Percentiles rank a stretch among this genome's conserved stretches.
These are phyloP conservation scores for Fusarium bactridioides DNA, from an alignment of 2,329 filamentous ascomycete genomes.

Conservation along the genomic window DNA sequence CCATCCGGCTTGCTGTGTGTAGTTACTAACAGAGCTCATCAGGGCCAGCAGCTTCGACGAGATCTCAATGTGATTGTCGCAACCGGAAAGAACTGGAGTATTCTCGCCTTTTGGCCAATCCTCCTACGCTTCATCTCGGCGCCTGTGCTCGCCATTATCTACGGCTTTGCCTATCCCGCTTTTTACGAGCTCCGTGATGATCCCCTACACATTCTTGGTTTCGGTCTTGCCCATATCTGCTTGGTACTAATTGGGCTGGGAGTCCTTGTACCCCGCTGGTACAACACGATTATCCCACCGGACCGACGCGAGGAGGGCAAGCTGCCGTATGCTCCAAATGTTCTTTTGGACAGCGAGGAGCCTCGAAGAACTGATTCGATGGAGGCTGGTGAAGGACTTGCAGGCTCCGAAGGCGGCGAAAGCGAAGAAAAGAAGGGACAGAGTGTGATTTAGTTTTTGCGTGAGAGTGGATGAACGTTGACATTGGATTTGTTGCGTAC, in stretches of 20 bases:
- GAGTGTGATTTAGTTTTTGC: not conserved
- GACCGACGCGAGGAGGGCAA: slow-evolving; percentile 56
- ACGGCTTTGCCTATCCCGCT: slow-evolving; percentile 59
- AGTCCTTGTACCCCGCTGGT: slow-evolving; percentile 62
- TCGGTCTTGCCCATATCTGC: slow-evolving; percentile 56
- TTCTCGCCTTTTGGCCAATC: slow-evolving; percentile 59
- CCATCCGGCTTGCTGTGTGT: not conserved
- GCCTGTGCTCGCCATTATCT: slow-evolving; percentile 60
- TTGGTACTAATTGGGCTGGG: slow-evolving; percentile 57
- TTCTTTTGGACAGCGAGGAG: slow-evolving; percentile 26
- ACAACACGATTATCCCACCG: slow-evolving; percentile 59
- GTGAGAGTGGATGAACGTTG: not conserved
- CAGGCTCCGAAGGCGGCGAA: slow-evolving; percentile 7
- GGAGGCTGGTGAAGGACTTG: slow-evolving; percentile 15
- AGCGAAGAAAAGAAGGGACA: slow-evolving; percentile 22
- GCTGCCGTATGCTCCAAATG: slow-evolving; percentile 38
- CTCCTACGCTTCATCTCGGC: slow-evolving; percentile 60
- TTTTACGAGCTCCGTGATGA: slow-evolving; percentile 59
- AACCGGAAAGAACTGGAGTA: slow-evolving; percentile 63
- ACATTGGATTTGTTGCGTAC: not conserved
- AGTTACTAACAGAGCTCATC: slow-evolving; percentile 6
- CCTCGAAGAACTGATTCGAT: slow-evolving; percentile 22
- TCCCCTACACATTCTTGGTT: slow-evolving; percentile 59
- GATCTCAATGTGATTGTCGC: slow-evolving; percentile 64
- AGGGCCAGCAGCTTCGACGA: slow-evolving; percentile 64